Base-by-base conservation (phyloP, 192 early-diverging fungal genomes). In the Dimargaris cristalligena region DNA sequence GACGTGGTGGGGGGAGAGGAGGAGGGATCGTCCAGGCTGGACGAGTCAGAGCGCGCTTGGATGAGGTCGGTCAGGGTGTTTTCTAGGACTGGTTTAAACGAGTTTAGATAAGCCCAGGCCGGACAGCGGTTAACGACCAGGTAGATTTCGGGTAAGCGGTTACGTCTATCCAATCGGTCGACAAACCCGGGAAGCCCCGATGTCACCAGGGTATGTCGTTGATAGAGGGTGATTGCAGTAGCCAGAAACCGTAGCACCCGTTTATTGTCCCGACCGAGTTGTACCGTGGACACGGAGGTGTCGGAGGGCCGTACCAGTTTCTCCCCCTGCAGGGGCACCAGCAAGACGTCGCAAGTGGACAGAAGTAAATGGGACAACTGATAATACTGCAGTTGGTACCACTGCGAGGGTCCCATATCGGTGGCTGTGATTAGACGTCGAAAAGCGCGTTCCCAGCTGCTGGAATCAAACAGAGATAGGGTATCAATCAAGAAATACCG, bases 401-500 rank as follows among this genome's bases (percentile, higher is more conserved):
- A 47, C n/a, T 47, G 6, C 20, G 46, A 22, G 46, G 46, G 20
- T 18, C 25, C 46, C 25, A 22, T 47, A 22, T 47, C 25, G 20
- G 25, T 3, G 2, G 46, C 1, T 25, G 20, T 18, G 25, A 47
- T 22, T 47, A 25, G n/a, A 3, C n/a, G 46, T 47, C 46, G 46
- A 25, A 22, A 47, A 25, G 46, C 46, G 46, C 46, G 46, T 47
- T 47, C 46, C 46, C 46, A 47, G 25, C 46, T 1, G 20, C 20
- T 47, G 46, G 46, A 6, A 25, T 47, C n/a, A 22, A 18, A 18
- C 46, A 47, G 46, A 25, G 46, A 25, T 6, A 47, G 2, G 3
- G 46, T 47, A 6, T 47, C 46, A 25, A 47, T 47, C 2, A 47
- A 25, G 46, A 47, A 47, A 47, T 22, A 47, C 46, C 46, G 46